Conservation (phyloP, 495 filamentous ascomycete species). For the Podospora conica region DNA sequence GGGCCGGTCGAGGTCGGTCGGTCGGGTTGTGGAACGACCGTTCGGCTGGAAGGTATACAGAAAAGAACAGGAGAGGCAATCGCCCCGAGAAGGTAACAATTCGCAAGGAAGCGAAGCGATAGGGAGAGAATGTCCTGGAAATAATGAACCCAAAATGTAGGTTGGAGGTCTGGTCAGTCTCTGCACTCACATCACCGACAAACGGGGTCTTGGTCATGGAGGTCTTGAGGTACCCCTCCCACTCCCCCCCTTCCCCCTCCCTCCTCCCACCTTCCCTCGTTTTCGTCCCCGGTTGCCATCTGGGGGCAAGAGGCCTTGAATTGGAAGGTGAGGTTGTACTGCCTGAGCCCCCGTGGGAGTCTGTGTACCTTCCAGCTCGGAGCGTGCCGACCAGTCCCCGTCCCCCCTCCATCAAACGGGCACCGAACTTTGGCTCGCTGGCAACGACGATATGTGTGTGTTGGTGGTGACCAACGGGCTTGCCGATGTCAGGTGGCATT, state of each 20-base stretch:
- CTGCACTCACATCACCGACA: background rate
- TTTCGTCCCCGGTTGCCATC: background rate
- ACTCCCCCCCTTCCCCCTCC: no score
- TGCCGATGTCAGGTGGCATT: background rate
- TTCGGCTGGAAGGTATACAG: background rate
- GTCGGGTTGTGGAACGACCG: background rate
- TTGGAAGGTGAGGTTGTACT: background rate
- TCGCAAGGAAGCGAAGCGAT: background rate
- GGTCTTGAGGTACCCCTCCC: background rate
- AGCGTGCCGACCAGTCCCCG: background rate
- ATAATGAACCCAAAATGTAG: no score
- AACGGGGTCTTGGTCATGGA: background rate
- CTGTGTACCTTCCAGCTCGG: background rate
- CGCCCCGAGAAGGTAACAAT: background rate
- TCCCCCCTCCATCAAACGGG: background rate
- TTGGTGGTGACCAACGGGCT: background rate
- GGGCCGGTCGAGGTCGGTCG: background rate
- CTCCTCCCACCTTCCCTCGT: background rate
- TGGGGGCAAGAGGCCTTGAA: background rate
- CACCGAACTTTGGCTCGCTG: background rate
- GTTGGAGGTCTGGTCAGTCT: background rate
- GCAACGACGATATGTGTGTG: background rate
- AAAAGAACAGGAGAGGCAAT: no score
- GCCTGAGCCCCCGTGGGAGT: background rate
- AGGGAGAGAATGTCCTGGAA: background rate